Evolutionary conservation across 2,329 filamentous ascomycete genomes (phyloP).

Genomic region (Neonectria coccinea): DNA sequence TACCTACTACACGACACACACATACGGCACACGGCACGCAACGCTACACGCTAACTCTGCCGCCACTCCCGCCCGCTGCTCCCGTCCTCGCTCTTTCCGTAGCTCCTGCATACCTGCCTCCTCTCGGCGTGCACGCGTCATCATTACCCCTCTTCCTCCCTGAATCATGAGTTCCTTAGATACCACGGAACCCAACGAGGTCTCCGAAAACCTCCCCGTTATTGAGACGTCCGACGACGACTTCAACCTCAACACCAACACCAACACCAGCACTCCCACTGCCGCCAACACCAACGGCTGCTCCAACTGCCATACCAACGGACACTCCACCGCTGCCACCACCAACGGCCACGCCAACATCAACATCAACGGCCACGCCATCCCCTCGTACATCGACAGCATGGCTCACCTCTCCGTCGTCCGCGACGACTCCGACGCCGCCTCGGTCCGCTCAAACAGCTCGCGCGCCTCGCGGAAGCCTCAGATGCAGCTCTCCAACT

Average conservation of each 20-base stretch:
- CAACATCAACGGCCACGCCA: constrained; percentile 33
- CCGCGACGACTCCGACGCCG: constrained; percentile 47
- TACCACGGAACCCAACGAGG: constrained; percentile 35
- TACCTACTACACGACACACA: neutral
- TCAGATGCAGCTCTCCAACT: constrained; percentile 62
- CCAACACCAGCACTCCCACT: constrained; percentile 24
- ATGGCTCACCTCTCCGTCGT: constrained; percentile 67
- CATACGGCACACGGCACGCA: constrained; percentile 20
- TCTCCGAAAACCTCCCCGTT: constrained; percentile 43
- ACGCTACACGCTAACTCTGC: constrained; percentile 16
- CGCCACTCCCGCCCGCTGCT: constrained; percentile 23
- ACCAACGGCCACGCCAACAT: constrained; percentile 43
- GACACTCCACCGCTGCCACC: constrained; percentile 38
- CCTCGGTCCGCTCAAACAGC: constrained; percentile 42
- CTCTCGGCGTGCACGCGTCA: constrained; percentile 13
- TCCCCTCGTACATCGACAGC: constrained; percentile 36
- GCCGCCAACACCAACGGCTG: constrained; percentile 45
- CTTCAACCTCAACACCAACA: neutral
- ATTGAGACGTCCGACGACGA: constrained; percentile 50
- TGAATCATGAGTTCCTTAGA: constrained; percentile 43
- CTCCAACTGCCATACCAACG: constrained; percentile 45
- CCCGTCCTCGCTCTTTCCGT: constrained; percentile 12
- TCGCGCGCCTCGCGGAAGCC: constrained; percentile 40
- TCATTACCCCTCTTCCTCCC: constrained; percentile 29
- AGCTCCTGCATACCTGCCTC: neutral